Evolutionary conservation across 352 stramenopile species (phyloP).

Genomic region (Phytopythium sindhum): DNA sequence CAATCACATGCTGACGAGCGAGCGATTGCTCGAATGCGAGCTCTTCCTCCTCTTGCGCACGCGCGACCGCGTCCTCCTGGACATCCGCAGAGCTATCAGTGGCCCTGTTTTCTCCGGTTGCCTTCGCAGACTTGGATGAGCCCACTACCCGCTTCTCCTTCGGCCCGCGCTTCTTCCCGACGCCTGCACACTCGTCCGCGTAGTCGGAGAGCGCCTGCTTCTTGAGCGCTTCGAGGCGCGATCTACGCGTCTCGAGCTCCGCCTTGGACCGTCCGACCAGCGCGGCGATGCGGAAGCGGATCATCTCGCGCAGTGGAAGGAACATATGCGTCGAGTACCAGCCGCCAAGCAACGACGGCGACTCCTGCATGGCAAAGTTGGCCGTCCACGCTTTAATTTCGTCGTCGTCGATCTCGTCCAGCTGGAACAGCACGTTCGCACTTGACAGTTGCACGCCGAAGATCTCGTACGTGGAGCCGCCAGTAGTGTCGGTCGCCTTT

Average conservation of each 20-base stretch:
- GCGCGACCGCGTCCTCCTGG: conserved; percentile 13
- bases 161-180: conserved; percentile 10
- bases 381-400: conserved; percentile 54
- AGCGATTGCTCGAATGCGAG: conserved; percentile 39
- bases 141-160: conserved; percentile 18
- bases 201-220: conserved; percentile 67
- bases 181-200: conserved; percentile 32
- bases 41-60: conserved; percentile 32
- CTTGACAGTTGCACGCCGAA: conserved; percentile 71
- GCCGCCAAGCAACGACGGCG: conserved; percentile 57
- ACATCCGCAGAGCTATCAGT: conserved; percentile 5
- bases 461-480: conserved; percentile 52
- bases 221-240: conserved; percentile 69
- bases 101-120: conserved; percentile 5
- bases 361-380: conserved; percentile 39
- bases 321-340: conserved; percentile 86
- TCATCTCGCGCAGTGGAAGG: conserved; percentile 68
- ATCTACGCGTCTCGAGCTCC: conserved; percentile 59
- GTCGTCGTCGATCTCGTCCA: conserved; percentile 69
- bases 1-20: conserved; percentile 18
- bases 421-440: conserved; percentile 70
- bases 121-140: conserved; percentile 1
- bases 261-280: conserved; percentile 67
- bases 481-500: conserved; percentile 2
- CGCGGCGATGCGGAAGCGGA: conserved; percentile 66